Conservation (phyloP, 495 filamentous ascomycete species). For the Glutinoglossum americanum region DNA sequence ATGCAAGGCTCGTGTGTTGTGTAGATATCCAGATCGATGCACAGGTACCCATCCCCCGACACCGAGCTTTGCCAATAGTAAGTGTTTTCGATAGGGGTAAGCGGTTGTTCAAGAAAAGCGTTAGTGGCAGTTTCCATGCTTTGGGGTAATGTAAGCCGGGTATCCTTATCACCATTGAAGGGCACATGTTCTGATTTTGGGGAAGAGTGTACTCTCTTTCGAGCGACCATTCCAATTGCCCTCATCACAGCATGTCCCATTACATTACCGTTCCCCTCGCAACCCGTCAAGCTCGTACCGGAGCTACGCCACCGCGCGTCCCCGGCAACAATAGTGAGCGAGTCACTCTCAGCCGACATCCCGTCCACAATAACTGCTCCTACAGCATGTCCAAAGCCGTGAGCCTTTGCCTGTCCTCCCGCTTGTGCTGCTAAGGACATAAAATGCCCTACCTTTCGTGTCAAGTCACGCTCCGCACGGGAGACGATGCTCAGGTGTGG, state of each 20-base stretch:
- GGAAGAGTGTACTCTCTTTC: slow-evolving; percentile 24
- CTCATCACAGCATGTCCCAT: slow-evolving; percentile 71
- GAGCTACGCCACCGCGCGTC: slow-evolving; percentile 47
- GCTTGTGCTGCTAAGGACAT: slow-evolving; percentile 2
- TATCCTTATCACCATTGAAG: too few relatives aligned
- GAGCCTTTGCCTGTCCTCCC: background rate
- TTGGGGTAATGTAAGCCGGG: background rate
- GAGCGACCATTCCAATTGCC: slow-evolving; percentile 70
- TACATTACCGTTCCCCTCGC: slow-evolving; percentile 34
- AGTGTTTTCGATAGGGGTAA: slow-evolving; percentile 15
- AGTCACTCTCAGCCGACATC: background rate
- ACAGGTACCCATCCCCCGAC: slow-evolving; percentile 67
- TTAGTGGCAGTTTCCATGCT: background rate
- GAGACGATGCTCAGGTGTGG: slow-evolving; percentile 39
- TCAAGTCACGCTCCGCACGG: slow-evolving; percentile 8
- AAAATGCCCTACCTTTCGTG: background rate
- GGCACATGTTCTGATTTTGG: background rate
- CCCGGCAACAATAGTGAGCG: slow-evolving; percentile 47
- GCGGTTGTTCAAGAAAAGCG: slow-evolving; percentile 18
- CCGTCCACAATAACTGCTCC: slow-evolving; percentile 30
- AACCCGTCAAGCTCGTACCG: slow-evolving; percentile 2
- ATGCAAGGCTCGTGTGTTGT: slow-evolving; percentile 85
- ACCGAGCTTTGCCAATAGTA: slow-evolving; percentile 21
- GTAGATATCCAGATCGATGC: slow-evolving; percentile 76
- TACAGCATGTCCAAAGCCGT: slow-evolving; percentile 37